A percentile compares a stretch with the other conserved stretches of the same genome.
Evolutionary conservation across 164 flowering plant species (phyloP).

Genomic region (Houttuynia cordata): DNA sequence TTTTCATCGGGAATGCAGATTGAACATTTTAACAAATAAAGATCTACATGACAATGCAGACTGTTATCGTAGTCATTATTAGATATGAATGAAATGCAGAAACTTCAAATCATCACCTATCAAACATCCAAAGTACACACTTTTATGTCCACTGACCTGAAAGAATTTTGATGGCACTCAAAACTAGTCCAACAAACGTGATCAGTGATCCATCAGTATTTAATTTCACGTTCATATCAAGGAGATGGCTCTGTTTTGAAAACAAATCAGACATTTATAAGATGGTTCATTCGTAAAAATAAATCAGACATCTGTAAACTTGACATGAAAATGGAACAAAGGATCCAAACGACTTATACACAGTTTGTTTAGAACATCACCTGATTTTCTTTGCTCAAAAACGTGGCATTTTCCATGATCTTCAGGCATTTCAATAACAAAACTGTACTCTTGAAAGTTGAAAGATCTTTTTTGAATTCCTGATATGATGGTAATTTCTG

Average conservation of each 20-base stretch:
- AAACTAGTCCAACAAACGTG: slow-evolving; percentile 48
- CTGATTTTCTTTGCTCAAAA: slow-evolving; percentile 89
- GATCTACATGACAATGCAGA: slow-evolving; percentile 27
- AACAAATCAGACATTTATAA: slow-evolving; percentile 1
- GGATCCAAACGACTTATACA: too few relatives aligned
- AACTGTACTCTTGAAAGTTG: slow-evolving; percentile 26
- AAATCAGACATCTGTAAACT: neutral
- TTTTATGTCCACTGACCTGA: slow-evolving; percentile 43
- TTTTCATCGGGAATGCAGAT: slow-evolving; percentile 15
- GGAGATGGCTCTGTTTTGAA: slow-evolving; percentile 56
- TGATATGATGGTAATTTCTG: slow-evolving; percentile 12
- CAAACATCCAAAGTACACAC: neutral
- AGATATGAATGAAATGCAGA: neutral
- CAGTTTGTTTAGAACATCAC: slow-evolving; percentile 17
- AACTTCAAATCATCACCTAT: neutral
- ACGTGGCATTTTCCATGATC: slow-evolving; percentile 95
- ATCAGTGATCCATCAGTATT: slow-evolving; percentile 20
- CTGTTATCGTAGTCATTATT: neutral
- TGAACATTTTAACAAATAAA: slow-evolving; percentile 33
- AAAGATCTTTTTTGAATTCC: slow-evolving; percentile 22
- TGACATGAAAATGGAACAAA: too few relatives aligned
- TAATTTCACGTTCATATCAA: slow-evolving; percentile 42
- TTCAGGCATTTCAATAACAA: slow-evolving; percentile 77
- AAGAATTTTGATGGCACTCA: slow-evolving; percentile 61
- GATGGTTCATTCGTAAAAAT: neutral